Evolutionary conservation across 1,284 basidiomycete genomes (phyloP).

Genomic region (Ceratobasidium sp.): DNA sequence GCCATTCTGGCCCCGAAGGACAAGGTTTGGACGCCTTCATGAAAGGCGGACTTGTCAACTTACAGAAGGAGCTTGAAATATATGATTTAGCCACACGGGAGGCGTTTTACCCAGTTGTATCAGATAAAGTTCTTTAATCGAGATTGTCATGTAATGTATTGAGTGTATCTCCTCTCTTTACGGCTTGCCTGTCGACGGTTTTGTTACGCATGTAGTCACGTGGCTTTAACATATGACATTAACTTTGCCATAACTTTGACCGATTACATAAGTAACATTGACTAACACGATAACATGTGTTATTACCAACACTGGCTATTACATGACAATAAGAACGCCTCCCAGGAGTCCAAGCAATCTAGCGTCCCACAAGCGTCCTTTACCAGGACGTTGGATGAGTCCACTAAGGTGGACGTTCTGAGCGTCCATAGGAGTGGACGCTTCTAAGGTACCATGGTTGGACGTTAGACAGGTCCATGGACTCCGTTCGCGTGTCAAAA

Average conservation of each 20-base stretch:
- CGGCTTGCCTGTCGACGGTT: too few species aligned
- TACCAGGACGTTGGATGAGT: too few species aligned
- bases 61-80: slow-evolving; percentile 11
- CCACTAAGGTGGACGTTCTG: too few species aligned
- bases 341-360: too few species aligned
- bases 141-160: background rate
- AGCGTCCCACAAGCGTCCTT: too few species aligned
- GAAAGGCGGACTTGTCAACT: background rate
- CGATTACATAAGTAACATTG: slow-evolving; percentile 16
- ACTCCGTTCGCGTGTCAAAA: too few species aligned
- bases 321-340: too few species aligned
- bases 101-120: background rate
- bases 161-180: background rate
- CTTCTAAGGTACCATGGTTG: too few species aligned
- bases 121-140: background rate
- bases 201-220: background rate
- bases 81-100: slow-evolving; percentile 5
- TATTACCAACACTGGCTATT: slow-evolving; percentile 12
- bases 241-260: slow-evolving; percentile 1
- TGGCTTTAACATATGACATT: background rate
- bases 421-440: too few species aligned
- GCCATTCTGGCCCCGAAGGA: background rate
- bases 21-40: slow-evolving; percentile 5
- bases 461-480: too few species aligned
- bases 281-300: slow-evolving; percentile 18